These are phyloP conservation scores for Heritiera fomes DNA, from an alignment of 345 rosid species.

Conservation along the genomic window DNA sequence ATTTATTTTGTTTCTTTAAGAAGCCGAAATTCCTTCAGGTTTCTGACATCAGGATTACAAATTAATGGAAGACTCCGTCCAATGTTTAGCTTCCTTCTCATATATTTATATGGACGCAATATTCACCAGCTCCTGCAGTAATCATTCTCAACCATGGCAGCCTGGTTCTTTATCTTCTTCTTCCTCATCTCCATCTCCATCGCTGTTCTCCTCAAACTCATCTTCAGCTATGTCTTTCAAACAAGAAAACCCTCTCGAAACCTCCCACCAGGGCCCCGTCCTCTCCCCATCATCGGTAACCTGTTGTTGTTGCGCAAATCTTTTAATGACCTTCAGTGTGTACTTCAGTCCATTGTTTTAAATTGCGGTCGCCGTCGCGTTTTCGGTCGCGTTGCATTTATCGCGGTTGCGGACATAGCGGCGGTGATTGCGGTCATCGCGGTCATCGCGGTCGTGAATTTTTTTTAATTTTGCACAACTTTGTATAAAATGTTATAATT, in stretches of 20 bases:
- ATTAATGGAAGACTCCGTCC: background rate
- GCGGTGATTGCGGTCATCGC: no score
- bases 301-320: conserved; percentile 15
- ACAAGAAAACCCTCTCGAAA: background rate
- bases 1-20: background rate
- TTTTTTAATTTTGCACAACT: no score
- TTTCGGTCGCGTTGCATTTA: no score
- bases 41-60: background rate
- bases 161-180: conserved; percentile 19
- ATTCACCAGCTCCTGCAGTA: background rate
- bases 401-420: no score
- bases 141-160: background rate
- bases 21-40: conserved; percentile 6
- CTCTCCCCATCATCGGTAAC: conserved; percentile 27
- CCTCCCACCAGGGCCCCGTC: conserved; percentile 35
- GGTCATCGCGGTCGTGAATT: no score
- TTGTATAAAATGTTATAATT: no score
- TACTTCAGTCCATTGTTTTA: conserved; percentile 22
- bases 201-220: conserved; percentile 13
- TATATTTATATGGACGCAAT: background rate
- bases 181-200: conserved; percentile 7
- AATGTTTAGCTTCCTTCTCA: background rate
- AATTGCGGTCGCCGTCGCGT: no score
- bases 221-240: background rate
- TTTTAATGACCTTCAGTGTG: conserved; percentile 11